Evolutionary conservation across 257 asterid species (phyloP).

Genomic region (Ilex aquifolium): DNA sequence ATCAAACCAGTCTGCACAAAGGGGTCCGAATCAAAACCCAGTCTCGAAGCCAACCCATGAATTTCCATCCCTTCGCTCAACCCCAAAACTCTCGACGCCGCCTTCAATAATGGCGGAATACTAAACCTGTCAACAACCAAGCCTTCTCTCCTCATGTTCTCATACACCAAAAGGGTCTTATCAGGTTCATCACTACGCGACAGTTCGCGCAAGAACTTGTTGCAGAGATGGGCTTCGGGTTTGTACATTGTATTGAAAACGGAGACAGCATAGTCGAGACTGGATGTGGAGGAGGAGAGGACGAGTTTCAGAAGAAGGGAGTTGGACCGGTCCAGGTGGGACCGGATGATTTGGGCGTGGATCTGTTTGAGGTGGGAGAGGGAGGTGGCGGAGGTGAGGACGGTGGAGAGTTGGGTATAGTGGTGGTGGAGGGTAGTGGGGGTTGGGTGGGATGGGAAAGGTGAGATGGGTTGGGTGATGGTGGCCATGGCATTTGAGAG

Average conservation of each 20-base stretch:
- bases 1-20: conserved; percentile 69
- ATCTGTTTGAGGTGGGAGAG: conserved; percentile 58
- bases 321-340: conserved; percentile 25
- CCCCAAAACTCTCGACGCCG: conserved; percentile 38
- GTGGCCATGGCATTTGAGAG: conserved; percentile 6
- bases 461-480: conserved; percentile 13
- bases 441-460: conserved; percentile 17
- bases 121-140: conserved; percentile 41
- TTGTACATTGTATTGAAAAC: conserved; percentile 27
- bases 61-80: conserved; percentile 45
- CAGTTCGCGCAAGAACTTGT: conserved; percentile 43
- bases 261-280: conserved; percentile 43
- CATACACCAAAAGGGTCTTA: conserved; percentile 37
- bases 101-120: conserved; percentile 64
- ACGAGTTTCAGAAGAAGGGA: conserved; percentile 46
- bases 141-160: conserved; percentile 25
- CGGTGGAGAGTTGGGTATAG: conserved; percentile 32
- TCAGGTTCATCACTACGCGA: conserved; percentile 46
- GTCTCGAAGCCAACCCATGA: conserved; percentile 56
- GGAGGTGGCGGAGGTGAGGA: conserved; percentile 31
- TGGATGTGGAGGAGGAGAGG: conserved; percentile 40
- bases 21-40: conserved; percentile 53
- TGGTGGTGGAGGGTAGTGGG: conserved; percentile 20
- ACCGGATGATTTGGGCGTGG: conserved; percentile 50
- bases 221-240: conserved; percentile 36